Evolutionary conservation across 2,329 filamentous ascomycete genomes (phyloP), one percentile per base, ranked within the genome.

Genomic region (Aspergillus amoenus): DNA sequence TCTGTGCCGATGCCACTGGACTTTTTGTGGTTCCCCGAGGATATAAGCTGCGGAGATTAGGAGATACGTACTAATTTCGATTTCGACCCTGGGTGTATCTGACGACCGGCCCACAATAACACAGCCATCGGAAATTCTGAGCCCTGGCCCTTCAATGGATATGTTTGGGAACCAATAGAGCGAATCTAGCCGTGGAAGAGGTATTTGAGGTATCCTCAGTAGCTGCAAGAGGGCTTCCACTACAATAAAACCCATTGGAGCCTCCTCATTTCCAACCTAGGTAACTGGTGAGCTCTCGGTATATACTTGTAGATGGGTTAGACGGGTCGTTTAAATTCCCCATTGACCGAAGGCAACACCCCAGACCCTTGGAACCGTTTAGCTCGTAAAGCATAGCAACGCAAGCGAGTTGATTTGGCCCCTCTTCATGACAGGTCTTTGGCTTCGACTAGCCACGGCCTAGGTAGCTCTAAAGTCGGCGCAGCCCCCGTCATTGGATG

Each of bases 1-100:
- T 85, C 9, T 85, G 79, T 64, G 85, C 87, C 0, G 81, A 83
- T 66, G 85, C 84, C 0, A 81, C 77, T 49, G 82, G 75, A 6
- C 67, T 87, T 47, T 87, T 86, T 67, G 82, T 86, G 39, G 81
- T 84, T n/a, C 83, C 83, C 5, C 81, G 80, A 69, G 75, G 72
- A 12, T 71, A 80, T 59, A 70, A 76, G 56, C 67, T 80, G 47
- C 70, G 65, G 60, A 70, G 69, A 40, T 60, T 79, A 51, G 73
- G 72, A 11, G 70, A 78, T 53, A 64, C 68, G 8, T 80, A 78
- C 56, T 79, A 49, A 51, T 50, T 12, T n/a, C 12, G 32, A 18
- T n/a, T 27, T 50, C 12, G 18, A 11, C 12, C 21, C 4, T 41
- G 17, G 3, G 12, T 24, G 13, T 24, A 11, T 24, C 21, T 24